Percentiles rank a stretch among this genome's conserved stretches.
Conservation (phyloP, 257 asterid species). For the Lavandula angustifolia region DNA sequence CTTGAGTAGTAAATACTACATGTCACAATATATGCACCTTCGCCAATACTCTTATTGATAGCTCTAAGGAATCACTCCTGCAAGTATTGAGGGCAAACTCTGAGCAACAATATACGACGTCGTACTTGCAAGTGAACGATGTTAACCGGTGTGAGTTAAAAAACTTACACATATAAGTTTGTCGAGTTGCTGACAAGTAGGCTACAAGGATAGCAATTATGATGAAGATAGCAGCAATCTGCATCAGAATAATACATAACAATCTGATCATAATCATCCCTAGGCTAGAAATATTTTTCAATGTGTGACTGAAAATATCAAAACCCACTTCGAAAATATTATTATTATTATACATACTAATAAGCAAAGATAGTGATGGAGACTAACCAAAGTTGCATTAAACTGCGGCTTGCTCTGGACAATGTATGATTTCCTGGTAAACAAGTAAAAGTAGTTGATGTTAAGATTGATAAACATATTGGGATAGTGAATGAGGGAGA, state of each 20-base stretch:
- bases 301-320: not conserved
- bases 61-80: conserved; percentile 22
- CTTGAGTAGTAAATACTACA: too few species aligned
- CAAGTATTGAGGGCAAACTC: conserved; percentile 9
- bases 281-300: too few species aligned
- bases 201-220: conserved; percentile 58
- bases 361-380: conserved; percentile 15
- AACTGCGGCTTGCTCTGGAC: conserved; percentile 49
- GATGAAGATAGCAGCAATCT: conserved; percentile 62
- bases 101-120: conserved; percentile 14
- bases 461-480: not conserved
- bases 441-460: not conserved
- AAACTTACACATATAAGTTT: conserved; percentile 46
- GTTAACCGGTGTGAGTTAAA: conserved; percentile 2
- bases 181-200: conserved; percentile 45
- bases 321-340: not conserved
- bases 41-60: too few species aligned
- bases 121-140: not conserved
- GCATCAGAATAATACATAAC: conserved; percentile 33
- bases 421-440: conserved; percentile 65
- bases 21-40: too few species aligned
- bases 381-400: conserved; percentile 57
- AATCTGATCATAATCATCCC: conserved; percentile 19
- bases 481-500: not conserved
- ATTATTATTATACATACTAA: conserved; percentile 4